A percentile compares a stretch with the other conserved stretches of the same genome.
Conservation (phyloP, 176 grass and related monocot species). For the Chloris gayana region DNA sequence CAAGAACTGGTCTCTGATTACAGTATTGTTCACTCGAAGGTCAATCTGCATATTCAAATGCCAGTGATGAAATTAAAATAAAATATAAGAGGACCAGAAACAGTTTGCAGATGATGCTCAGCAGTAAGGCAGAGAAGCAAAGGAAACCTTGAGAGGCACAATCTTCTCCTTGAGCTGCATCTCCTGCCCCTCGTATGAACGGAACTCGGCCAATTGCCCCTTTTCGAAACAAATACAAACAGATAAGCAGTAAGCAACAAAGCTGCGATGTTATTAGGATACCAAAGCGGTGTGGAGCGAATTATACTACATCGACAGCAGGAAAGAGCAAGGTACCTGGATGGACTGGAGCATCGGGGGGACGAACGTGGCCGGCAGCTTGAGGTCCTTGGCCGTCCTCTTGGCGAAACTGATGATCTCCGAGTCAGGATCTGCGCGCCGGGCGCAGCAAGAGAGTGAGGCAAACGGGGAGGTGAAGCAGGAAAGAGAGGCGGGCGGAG, state of each 20-base stretch:
- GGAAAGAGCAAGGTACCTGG: conserved; percentile 46
- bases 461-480: neutral
- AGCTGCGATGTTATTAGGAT: neutral
- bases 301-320: neutral
- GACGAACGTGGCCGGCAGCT: conserved; percentile 70
- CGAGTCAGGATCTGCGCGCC: conserved; percentile 76
- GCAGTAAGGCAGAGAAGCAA: conserved; percentile 13
- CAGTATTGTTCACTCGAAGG: conserved; percentile 82
- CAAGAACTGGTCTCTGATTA: conserved; percentile 87
- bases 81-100: neutral
- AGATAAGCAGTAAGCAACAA: neutral
- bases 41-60: conserved; percentile 74
- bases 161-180: conserved; percentile 96
- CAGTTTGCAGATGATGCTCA: neutral
- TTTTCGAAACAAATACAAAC: conserved; percentile 4
- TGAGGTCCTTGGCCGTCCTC: conserved; percentile 91
- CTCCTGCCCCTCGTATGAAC: conserved; percentile 93
- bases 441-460: neutral
- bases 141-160: conserved; percentile 85
- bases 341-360: conserved; percentile 92
- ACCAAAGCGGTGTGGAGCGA: neutral
- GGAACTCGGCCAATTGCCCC: conserved; percentile 86
- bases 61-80: neutral
- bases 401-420: conserved; percentile 80
- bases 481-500: neutral